Percentiles rank a stretch among this genome's conserved stretches.
Conservation (phyloP, 441 rosid genomes). For the Kokia cookei region DNA sequence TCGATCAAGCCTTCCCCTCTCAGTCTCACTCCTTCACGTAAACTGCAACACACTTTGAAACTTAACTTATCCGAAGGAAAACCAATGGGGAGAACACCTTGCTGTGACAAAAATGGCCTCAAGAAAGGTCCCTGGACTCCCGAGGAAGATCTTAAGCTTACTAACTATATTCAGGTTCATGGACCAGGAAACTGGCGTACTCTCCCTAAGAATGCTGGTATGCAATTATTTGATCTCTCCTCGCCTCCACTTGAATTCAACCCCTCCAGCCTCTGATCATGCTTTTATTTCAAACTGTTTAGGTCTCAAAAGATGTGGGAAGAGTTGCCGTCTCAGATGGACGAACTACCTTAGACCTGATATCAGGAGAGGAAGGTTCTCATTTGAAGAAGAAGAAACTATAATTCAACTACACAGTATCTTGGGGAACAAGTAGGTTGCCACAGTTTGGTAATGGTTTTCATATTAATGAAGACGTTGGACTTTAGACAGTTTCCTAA, state of each 20-base stretch:
- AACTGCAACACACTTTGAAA: not conserved
- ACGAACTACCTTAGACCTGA: conserved; percentile 72
- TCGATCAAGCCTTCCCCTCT: too few relatives aligned
- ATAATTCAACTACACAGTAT: conserved; percentile 59
- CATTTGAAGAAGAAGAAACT: conserved; percentile 71
- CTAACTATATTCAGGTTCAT: conserved; percentile 52
- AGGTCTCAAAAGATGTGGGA: conserved; percentile 74
- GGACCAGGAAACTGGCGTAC: conserved; percentile 83
- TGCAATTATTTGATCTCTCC: not conserved
- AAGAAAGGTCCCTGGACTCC: conserved; percentile 97
- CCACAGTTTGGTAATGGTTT: conserved; percentile 26
- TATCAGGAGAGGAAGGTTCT: conserved; percentile 63
- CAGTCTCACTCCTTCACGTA: too few relatives aligned
- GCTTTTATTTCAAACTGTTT: not conserved
- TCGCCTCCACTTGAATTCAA: too few relatives aligned
- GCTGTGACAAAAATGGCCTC: conserved; percentile 84
- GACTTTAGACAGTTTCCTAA: not conserved
- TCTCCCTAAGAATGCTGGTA: conserved; percentile 91
- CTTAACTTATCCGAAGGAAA: not conserved
- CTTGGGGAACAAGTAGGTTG: conserved; percentile 60
- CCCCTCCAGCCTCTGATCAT: too few relatives aligned
- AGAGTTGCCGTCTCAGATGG: conserved; percentile 79
- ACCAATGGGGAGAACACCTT: conserved; percentile 90
- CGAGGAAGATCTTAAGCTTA: conserved; percentile 79
- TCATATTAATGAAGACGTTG: not conserved